phyloP scores from a whole-genome alignment of 2,329 filamentous ascomycete species.

The Colletotrichum caudatum region DNA sequence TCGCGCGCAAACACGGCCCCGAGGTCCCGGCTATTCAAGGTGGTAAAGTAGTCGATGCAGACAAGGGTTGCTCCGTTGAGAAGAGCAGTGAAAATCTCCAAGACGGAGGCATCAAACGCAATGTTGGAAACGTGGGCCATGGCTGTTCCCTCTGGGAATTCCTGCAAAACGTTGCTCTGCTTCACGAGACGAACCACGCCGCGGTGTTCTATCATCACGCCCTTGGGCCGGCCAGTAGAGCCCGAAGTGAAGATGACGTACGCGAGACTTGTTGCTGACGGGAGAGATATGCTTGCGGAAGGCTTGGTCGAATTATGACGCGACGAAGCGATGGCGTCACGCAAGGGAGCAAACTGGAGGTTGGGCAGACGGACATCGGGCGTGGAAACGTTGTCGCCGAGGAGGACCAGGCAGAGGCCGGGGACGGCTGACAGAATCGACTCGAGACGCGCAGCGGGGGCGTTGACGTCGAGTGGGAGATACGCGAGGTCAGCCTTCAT shows the following conservation, averaged over 20 bases:
- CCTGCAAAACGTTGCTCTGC: constrained; percentile 25
- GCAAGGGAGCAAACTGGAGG: constrained; percentile 38
- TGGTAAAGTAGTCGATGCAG: constrained; percentile 43
- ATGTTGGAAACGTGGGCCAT: constrained; percentile 38
- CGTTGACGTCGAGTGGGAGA: constrained; percentile 44
- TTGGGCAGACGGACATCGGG: constrained; percentile 16
- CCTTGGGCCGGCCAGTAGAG: constrained; percentile 36
- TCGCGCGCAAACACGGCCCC: constrained; percentile 45
- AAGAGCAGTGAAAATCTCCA: constrained; percentile 43
- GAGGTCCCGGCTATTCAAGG: constrained; percentile 38
- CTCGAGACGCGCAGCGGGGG: constrained; percentile 42
- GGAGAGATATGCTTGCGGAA: background rate
- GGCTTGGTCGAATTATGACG: background rate
- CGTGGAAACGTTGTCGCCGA: constrained; percentile 24
- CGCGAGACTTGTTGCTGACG: constrained; percentile 22
- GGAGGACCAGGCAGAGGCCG: constrained; percentile 29
- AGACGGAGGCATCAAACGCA: constrained; percentile 43
- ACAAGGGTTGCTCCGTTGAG: constrained; percentile 43
- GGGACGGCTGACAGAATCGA: constrained; percentile 40
- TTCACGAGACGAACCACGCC: constrained; percentile 22
- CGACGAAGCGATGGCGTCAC: constrained; percentile 6
- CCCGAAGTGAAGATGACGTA: constrained; percentile 40
- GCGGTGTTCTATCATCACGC: constrained; percentile 32
- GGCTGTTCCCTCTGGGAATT: background rate
- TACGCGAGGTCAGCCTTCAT: constrained; percentile 47